Evolutionary conservation across 371 early-diverging fungal species (phyloP).

Genomic region (Umbelopsis sp.): DNA sequence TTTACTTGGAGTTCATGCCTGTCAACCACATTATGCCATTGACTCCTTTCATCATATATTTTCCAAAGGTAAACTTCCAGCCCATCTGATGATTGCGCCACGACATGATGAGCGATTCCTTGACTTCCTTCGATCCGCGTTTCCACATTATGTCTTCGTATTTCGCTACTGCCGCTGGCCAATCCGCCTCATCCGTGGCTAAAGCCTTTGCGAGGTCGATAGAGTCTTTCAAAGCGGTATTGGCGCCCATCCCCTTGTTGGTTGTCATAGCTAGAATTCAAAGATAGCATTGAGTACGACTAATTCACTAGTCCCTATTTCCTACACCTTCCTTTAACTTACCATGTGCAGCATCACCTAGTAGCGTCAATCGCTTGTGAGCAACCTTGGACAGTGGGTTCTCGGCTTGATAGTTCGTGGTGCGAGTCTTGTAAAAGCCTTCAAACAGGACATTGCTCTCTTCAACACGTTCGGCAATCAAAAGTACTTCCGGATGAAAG

Average conservation of each 20-base stretch:
- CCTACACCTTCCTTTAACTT: not conserved
- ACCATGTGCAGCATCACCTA: conserved; percentile 21
- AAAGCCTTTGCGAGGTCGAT: conserved; percentile 8
- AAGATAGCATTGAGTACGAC: too few relatives aligned
- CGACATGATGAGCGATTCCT: not conserved
- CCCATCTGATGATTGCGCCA: conserved; percentile 9
- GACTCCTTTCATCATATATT: not conserved
- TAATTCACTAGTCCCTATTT: too few relatives aligned
- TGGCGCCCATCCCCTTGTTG: conserved; percentile 19
- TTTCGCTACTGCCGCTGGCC: not conserved
- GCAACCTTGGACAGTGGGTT: not conserved
- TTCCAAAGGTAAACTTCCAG: conserved; percentile 2
- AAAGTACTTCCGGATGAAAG: conserved; percentile 18
- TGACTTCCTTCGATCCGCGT: conserved; percentile 12
- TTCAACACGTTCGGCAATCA: not conserved
- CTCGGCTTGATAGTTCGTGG: not conserved
- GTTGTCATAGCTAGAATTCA: conserved; percentile 2
- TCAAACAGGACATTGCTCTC: not conserved
- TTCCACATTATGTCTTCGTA: conserved; percentile 18
- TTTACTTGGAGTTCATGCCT: not conserved
- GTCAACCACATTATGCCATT: not conserved
- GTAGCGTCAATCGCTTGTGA: conserved; percentile 17
- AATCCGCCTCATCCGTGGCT: not conserved
- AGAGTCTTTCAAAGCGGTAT: conserved; percentile 9
- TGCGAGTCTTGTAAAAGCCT: not conserved